Percentiles rank a stretch among this genome's conserved stretches.
These are phyloP conservation scores for Hemerocallis citrina DNA, from an alignment of 106 monocot species.

Conservation along the genomic window DNA sequence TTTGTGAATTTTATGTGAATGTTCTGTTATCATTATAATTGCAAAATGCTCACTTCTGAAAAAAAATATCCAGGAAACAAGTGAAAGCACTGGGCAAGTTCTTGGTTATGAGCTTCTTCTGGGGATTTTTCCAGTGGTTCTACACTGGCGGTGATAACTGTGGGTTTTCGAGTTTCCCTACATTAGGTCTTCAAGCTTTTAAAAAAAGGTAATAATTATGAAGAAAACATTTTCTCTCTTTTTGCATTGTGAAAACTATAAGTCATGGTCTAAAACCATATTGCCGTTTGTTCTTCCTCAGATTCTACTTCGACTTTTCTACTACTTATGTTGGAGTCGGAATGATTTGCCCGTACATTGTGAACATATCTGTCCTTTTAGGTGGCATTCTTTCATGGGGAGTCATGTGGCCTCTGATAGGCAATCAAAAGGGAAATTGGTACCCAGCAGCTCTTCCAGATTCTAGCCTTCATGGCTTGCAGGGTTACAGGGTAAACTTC, in stretches of 20 bases:
- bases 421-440: constrained; percentile 44
- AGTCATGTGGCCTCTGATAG: constrained; percentile 67
- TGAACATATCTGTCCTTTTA: constrained; percentile 59
- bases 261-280: neutral
- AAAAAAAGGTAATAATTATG: constrained; percentile 32
- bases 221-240: neutral
- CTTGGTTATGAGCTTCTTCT: constrained; percentile 50
- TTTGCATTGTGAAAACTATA: too few species aligned
- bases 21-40: too few species aligned
- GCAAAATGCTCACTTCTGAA: neutral
- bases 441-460: constrained; percentile 26
- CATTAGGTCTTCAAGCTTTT: constrained; percentile 53
- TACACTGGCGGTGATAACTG: constrained; percentile 53
- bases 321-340: constrained; percentile 76
- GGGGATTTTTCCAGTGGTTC: constrained; percentile 88
- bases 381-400: constrained; percentile 77
- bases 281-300: constrained; percentile 1
- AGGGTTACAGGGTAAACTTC: constrained; percentile 53
- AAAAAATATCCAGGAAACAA: constrained; percentile 42
- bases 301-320: constrained; percentile 74
- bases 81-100: constrained; percentile 42
- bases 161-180: constrained; percentile 55
- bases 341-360: constrained; percentile 78
- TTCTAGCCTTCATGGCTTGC: constrained; percentile 43
- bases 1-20: too few species aligned